Percentiles rank a stretch among this genome's conserved stretches.
phyloP scores from a whole-genome alignment of 805 yeast genomes.

The Candida sphagnicola region DNA sequence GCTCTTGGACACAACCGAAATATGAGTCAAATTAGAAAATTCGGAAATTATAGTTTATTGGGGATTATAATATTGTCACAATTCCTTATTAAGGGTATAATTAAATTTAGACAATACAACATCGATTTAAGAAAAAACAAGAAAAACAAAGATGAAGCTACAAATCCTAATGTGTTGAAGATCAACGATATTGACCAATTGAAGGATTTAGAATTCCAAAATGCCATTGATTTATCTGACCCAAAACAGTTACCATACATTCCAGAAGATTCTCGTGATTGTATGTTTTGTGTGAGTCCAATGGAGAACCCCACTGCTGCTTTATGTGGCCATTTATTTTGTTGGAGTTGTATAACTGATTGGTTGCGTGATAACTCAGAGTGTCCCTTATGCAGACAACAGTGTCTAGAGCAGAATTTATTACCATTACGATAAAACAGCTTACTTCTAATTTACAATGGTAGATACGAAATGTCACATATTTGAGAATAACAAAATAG shows the following conservation, averaged over 20 bases:
- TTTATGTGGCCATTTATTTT: constrained; percentile 87
- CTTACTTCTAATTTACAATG: no score
- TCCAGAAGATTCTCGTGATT: constrained; percentile 64
- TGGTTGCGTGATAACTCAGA: constrained; percentile 88
- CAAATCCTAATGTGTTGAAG: constrained; percentile 1
- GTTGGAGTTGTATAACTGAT: constrained; percentile 87
- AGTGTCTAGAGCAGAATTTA: constrained; percentile 57
- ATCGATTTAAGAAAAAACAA: constrained; percentile 13
- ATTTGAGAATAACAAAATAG: no score
- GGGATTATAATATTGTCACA: constrained; percentile 62
- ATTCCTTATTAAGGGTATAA: constrained; percentile 40
- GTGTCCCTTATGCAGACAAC: constrained; percentile 87
- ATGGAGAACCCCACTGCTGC: constrained; percentile 85
- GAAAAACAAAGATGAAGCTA: constrained; percentile 8
- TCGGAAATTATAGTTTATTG: constrained; percentile 69
- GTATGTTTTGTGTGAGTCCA: constrained; percentile 78
- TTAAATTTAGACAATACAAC: constrained; percentile 25
- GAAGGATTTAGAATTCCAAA: constrained; percentile 7
- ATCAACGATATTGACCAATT: constrained; percentile 7
- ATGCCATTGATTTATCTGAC: constrained; percentile 51
- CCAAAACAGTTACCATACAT: constrained; percentile 58
- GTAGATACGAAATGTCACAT: no score
- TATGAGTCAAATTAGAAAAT: constrained; percentile 31
- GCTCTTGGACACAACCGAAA: constrained; percentile 63
- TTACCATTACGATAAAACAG: constrained; percentile 53